These are phyloP conservation scores for Naganishia vaughanmartiniae DNA, from an alignment of 768 basidiomycete species.

Conservation along the genomic window DNA sequence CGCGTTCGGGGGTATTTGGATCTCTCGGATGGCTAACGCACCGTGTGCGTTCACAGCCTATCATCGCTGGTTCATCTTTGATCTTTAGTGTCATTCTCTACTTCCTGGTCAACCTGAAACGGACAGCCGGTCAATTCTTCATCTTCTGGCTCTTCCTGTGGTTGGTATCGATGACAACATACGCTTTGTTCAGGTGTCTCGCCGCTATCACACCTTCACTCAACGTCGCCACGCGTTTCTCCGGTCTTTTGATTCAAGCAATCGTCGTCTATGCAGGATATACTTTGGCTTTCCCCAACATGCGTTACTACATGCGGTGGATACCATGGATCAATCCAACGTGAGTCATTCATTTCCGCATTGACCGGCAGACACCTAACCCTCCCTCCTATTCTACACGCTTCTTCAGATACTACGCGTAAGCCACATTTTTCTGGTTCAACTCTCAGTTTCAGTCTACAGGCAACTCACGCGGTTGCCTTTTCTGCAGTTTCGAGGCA, in stretches of 20 bases:
- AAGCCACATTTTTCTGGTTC: not conserved
- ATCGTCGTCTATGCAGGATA: constrained; percentile 63
- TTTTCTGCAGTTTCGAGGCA: constrained; percentile 60
- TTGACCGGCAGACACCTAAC: not conserved
- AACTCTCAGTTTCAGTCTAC: not conserved
- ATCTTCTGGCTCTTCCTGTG: constrained; percentile 59
- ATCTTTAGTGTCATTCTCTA: constrained; percentile 50
- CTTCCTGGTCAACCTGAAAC: constrained; percentile 53
- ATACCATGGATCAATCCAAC: constrained; percentile 73
- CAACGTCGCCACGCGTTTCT: constrained; percentile 62
- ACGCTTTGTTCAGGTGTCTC: constrained; percentile 73
- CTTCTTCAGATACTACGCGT: not conserved
- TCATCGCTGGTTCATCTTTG: constrained; percentile 48
- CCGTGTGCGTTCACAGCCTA: constrained; percentile 41
- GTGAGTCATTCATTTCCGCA: not conserved
- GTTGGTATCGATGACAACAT: constrained; percentile 67
- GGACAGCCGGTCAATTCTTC: constrained; percentile 50
- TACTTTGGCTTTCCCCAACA: constrained; percentile 37
- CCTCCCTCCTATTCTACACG: not conserved
- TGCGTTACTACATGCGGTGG: constrained; percentile 75
- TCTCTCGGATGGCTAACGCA: not conserved
- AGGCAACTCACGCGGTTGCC: not conserved
- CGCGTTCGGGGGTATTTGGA: too few species aligned
- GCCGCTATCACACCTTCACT: constrained; percentile 56
- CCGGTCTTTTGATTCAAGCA: constrained; percentile 69